These are phyloP conservation scores for Medicago arabica DNA, from an alignment of 306 rosid species.

Conservation along the genomic window DNA sequence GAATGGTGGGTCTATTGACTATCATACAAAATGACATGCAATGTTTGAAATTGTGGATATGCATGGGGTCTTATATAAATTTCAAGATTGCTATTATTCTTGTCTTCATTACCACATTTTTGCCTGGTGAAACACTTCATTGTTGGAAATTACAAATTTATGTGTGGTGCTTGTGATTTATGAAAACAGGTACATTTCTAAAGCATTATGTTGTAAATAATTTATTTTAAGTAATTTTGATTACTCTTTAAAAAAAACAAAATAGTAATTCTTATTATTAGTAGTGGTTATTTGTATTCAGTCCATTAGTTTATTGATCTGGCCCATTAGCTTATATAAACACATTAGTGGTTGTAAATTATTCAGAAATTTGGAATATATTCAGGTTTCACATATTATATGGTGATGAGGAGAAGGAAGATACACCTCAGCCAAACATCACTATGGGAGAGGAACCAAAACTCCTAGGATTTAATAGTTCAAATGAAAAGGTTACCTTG, in stretches of 20 bases:
- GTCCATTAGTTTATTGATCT: too few species aligned
- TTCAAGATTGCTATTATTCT: not conserved
- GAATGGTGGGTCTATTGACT: not conserved
- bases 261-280: too few species aligned
- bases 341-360: too few species aligned
- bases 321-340: too few species aligned
- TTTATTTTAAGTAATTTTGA: too few species aligned
- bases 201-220: conserved; percentile 56
- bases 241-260: too few species aligned
- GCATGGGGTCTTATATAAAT: conserved; percentile 13
- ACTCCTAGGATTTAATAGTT: conserved; percentile 68
- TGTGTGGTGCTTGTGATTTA: conserved; percentile 40
- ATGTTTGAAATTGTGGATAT: not conserved
- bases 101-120: not conserved
- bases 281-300: too few species aligned
- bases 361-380: too few species aligned
- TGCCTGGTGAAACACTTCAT: not conserved
- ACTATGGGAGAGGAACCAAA: conserved; percentile 67
- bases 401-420: conserved; percentile 72
- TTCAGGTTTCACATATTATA: too few species aligned
- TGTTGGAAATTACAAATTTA: conserved; percentile 7
- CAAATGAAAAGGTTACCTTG: conserved; percentile 72
- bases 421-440: conserved; percentile 43
- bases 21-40: too few species aligned
- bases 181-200: conserved; percentile 80